Evolutionary conservation across 2,329 filamentous ascomycete species (phyloP).

Genomic region (Sporothrix brunneoviolacea): DNA sequence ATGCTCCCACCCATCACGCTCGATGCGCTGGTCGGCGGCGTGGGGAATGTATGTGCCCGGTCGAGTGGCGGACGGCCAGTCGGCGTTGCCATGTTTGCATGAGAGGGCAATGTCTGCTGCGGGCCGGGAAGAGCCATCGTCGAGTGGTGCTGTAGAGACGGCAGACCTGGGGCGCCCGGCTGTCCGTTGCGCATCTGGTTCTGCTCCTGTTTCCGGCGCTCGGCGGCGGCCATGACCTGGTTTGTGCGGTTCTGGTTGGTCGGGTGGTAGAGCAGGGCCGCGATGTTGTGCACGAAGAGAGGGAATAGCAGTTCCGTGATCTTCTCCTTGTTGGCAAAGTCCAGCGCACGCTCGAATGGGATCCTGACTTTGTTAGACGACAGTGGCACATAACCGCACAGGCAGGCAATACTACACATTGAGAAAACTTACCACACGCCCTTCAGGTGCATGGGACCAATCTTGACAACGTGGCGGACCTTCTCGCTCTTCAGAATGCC

Average conservation of each 20-base stretch:
- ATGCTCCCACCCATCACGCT: conserved; percentile 67
- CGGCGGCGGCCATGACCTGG: conserved; percentile 79
- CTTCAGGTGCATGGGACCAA: conserved; percentile 97
- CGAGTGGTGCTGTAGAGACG: conserved; percentile 58
- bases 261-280: conserved; percentile 86
- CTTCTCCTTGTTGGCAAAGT: conserved; percentile 99
- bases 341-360: conserved; percentile 91
- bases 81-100: conserved; percentile 50
- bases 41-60: conserved; percentile 86
- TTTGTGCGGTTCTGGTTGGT: conserved; percentile 77
- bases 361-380: conserved; percentile 57
- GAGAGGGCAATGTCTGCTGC: conserved; percentile 53
- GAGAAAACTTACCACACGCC: conserved; percentile 72
- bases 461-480: conserved; percentile 93
- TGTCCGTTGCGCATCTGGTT: conserved; percentile 56
- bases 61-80: conserved; percentile 67
- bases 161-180: conserved; percentile 49
- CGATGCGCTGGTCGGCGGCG: conserved; percentile 86
- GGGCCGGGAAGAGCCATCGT: conserved; percentile 54
- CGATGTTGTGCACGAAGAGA: conserved; percentile 95
- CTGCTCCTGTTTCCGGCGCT: conserved; percentile 70
- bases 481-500: conserved; percentile 98
- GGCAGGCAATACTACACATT: conserved; percentile 7
- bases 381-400: conserved; percentile 1
- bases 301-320: conserved; percentile 94